Evolutionary conservation across 495 filamentous ascomycete species (phyloP), one percentile per base, ranked within the genome.

Genomic region (Aspergillus nanangensis): DNA sequence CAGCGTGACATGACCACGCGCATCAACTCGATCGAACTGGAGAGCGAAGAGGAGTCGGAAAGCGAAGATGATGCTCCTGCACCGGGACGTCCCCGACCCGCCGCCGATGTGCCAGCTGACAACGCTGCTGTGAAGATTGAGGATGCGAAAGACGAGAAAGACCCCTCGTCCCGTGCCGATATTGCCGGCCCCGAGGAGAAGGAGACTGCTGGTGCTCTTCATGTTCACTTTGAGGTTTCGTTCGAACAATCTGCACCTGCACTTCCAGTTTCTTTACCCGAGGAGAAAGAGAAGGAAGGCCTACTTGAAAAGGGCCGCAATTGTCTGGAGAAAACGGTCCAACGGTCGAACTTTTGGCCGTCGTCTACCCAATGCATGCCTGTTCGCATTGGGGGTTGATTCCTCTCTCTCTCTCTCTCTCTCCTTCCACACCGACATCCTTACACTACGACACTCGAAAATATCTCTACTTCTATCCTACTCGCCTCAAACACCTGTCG

Each of bases 11-110:
- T 67, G 60, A 65, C 63, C n/a, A 60, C 65, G 18, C 63, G 63
- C 37, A 69, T 71, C 49, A 70, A 64, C 48, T 63, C 68, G 13
- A 64, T 70, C 14, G 68, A 70, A n/a, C 58, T 70, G 19, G 68
- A 71, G 41, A 59, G 63, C 34, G 58, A 61, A n/a, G 54, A 52
- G 40, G 66, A 65, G 44, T 56, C 58, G 11, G 66, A 69, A 48
- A 62, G 63, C 7, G 67, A 70, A 29, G 52, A 60, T n/a, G n/a
- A n/a, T n/a, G n/a, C n/a, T n/a, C n/a, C n/a, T n/a, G n/a, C n/a
- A n/a, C n/a, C n/a, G n/a, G n/a, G n/a, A n/a, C n/a, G n/a, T n/a
- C n/a, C n/a, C n/a, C n/a, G n/a, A n/a, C n/a, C n/a, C n/a, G n/a
- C n/a, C n/a, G n/a, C n/a, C n/a, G n/a, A n/a, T n/a, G n/a, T n/a